Evolutionary conservation across 164 flowering plant species (phyloP), one percentile per base, ranked within the genome.

Genomic region (Berberis vulgaris): DNA sequence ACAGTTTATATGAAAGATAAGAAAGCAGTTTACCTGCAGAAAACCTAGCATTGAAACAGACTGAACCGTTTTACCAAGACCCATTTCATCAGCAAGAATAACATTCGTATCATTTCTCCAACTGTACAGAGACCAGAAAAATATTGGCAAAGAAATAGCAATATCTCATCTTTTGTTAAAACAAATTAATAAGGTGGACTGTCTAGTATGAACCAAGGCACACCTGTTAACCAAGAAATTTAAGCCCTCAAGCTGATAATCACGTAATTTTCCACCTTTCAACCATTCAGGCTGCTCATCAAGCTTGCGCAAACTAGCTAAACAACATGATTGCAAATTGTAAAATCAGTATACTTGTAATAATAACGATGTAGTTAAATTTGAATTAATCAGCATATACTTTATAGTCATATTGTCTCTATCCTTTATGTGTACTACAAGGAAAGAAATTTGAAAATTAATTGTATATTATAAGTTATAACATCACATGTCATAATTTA

Each of bases 91-190:
- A 67, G 99, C 99, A 58, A 95, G 81, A 77, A 95, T 95, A 50
- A 95, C 99, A 84, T 95, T 95, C 41, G 97, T 91, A 75, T 95
- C 96, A 77, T 91, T 91, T 71, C 96, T 84, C 99, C 99, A 95
- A 71, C 99, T 95, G 86, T 63, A 26, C 26, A 26, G 26, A 26
- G 26, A 26, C 0, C 26, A 26, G 26, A 26, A 26, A 26, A 26
- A 26, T 26, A 26, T 26, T 26, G 26, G 26, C 26, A 26, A 26
- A 26, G 26, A 26, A 26, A 26, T 26, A 26, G 26, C 26, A 26
- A 26, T 26, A 26, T 26, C 26, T 26, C 26, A 26, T 26, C 26
- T 26, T 26, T 26, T 26, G 26, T 26, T 26, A 26, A 26, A 26
- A 26, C 26, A 26, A 26, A 26, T 26, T 26, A 26, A 26, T 26